Evolutionary conservation across 148 eudicot species (phyloP).

Genomic region (Linanthus parryae): DNA sequence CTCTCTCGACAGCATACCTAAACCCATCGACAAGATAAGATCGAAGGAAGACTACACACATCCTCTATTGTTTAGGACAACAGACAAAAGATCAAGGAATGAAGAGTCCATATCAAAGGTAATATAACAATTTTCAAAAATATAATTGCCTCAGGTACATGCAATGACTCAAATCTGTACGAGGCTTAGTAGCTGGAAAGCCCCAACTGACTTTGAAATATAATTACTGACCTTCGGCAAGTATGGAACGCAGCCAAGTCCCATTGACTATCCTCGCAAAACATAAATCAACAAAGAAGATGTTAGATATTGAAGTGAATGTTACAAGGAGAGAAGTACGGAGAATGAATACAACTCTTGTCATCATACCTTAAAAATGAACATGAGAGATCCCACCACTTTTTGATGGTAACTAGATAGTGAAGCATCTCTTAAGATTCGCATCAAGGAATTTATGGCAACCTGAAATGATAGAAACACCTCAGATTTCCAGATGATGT

Average conservation of each 20-base stretch:
- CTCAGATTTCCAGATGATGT: constrained; percentile 3
- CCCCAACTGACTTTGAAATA: constrained; percentile 1
- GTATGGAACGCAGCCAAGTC: constrained; percentile 94
- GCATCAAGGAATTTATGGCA: constrained; percentile 95
- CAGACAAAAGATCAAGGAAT: too few species aligned
- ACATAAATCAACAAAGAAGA: constrained; percentile 6
- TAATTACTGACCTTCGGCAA: constrained; percentile 77
- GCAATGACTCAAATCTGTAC: too few species aligned
- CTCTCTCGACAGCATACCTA: too few species aligned
- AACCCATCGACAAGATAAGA: too few species aligned
- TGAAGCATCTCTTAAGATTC: constrained; percentile 94
- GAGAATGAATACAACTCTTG: background rate
- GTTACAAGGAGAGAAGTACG: background rate
- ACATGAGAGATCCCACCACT: constrained; percentile 94
- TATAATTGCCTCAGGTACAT: too few species aligned
- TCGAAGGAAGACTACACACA: too few species aligned
- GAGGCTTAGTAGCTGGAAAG: too few species aligned
- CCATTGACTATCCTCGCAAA: constrained; percentile 77
- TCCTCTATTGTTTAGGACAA: too few species aligned
- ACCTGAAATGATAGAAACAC: constrained; percentile 49
- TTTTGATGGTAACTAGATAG: constrained; percentile 91
- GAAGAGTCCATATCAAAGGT: too few species aligned
- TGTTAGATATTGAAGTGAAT: constrained; percentile 10
- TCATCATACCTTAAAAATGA: constrained; percentile 79
- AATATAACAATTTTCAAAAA: too few species aligned